Percentiles rank a stretch among this genome's conserved stretches.
Evolutionary conservation across 768 basidiomycete genomes (phyloP).

Genomic region (Rhodosporidiobolus odoratus): DNA sequence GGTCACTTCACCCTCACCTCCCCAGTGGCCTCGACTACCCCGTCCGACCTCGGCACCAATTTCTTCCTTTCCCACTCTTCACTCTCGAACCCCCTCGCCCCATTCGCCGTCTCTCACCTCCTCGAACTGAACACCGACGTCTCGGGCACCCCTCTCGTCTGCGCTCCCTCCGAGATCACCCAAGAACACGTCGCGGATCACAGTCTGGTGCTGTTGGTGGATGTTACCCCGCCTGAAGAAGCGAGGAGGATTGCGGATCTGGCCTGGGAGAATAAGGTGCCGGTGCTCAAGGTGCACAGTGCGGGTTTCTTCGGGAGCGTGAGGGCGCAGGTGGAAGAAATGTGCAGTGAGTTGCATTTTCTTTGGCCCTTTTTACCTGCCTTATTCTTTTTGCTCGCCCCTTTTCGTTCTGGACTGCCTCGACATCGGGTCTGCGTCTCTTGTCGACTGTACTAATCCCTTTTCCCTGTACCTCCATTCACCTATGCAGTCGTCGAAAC

Average conservation of each 20-base stretch:
- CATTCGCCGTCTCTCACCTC: slow-evolving; percentile 70
- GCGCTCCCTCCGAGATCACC: slow-evolving; percentile 43
- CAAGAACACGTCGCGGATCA: slow-evolving; percentile 57
- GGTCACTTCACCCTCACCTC: slow-evolving; percentile 94
- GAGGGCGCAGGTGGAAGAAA: slow-evolving; percentile 81
- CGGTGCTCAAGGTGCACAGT: slow-evolving; percentile 72
- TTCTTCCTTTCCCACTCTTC: slow-evolving; percentile 83
- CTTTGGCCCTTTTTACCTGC: not conserved
- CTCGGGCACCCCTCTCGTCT: slow-evolving; percentile 59
- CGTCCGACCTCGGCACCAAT: slow-evolving; percentile 85
- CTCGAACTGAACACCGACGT: slow-evolving; percentile 84
- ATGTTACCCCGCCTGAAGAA: slow-evolving; percentile 59
- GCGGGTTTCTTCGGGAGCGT: slow-evolving; percentile 88
- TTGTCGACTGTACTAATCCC: not conserved
- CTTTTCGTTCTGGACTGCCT: not conserved
- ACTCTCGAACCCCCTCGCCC: slow-evolving; percentile 71
- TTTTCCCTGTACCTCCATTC: too few species aligned
- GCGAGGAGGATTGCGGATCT: slow-evolving; percentile 53
- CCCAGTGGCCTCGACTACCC: slow-evolving; percentile 52
- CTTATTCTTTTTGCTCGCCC: not conserved
- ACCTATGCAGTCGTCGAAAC: slow-evolving; percentile 68
- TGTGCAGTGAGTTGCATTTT: slow-evolving; percentile 55
- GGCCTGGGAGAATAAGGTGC: slow-evolving; percentile 47
- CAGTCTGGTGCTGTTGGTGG: slow-evolving; percentile 78
- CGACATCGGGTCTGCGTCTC: not conserved